Base-by-base conservation (phyloP, 495 filamentous ascomycete genomes). In the Penicillium lagena region DNA sequence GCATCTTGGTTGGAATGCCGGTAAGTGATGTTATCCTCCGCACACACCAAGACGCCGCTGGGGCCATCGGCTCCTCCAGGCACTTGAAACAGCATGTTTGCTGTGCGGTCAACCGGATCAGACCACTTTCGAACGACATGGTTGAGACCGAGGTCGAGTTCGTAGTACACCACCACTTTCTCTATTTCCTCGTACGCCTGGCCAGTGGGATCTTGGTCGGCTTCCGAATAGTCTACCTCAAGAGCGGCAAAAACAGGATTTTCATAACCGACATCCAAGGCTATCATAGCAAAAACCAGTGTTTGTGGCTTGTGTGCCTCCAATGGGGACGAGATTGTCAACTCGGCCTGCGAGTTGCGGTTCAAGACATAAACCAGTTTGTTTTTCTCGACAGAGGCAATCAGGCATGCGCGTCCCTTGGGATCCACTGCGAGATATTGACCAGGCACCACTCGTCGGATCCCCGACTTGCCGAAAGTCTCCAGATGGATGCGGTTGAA, bases 291-390 rank as follows among this genome's bases (percentile, higher is more conserved):
- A 47, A 95, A 89, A 12, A 96, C 89, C 40, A 97, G 62, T 1
- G 88, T 93, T 43, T 95, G 90, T n/a, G 89, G 80, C 63, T 90
- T 94, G 66, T 97, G 93, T 7, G 94, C 94, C 67, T 97, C 94
- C n/a, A 97, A 72, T 1, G 94, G 91, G 12, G 90, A 96, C 7
- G 94, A 99, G 33, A 97, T 97, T 22, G 89, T 93, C 56, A 97
- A 77, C 60, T 95, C 89, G 29, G 87, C 89, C 67, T 95, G 87
- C 32, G 89, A 79, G 67, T 96, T 95, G 33, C 94, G 85, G 69
- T 96, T 96, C 43, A 99, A 76, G 58, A 97, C 91, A 66, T 97
- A 99, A 59, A 97, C 94, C 53, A 99, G 86, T 70, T 97, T 97
- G 68, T 97, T 97, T 80, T 99, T 99, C 67, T 99, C 94, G 46